Conservation (phyloP, 176 grass and related monocot genomes). For the Lolium rigidum region DNA sequence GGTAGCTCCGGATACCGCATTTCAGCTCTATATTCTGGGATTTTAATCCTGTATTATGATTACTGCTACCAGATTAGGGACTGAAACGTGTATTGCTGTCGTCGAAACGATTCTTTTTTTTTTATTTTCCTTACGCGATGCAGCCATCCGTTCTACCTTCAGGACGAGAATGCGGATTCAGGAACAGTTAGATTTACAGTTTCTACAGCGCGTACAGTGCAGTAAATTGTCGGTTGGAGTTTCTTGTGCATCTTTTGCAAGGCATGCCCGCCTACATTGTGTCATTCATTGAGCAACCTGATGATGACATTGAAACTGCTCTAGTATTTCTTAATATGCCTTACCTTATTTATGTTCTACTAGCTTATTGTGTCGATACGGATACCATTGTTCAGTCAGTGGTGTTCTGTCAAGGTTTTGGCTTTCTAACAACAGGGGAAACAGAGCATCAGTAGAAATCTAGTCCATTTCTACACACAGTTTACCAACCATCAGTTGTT, state of each 20-base stretch:
- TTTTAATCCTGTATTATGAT: too few relatives aligned
- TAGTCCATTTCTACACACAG: background rate
- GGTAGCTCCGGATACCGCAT: background rate
- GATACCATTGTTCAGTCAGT: background rate
- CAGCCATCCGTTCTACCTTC: background rate
- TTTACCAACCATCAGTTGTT: too few relatives aligned
- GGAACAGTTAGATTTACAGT: background rate
- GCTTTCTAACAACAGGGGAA: background rate
- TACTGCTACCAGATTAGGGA: too few relatives aligned
- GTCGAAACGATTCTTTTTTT: too few relatives aligned
- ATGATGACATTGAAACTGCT: background rate
- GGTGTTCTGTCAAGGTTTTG: background rate
- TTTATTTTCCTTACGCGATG: background rate
- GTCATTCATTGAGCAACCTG: background rate
- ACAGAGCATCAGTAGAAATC: background rate
- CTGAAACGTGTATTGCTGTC: too few relatives aligned
- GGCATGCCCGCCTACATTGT: background rate
- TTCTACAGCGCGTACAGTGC: background rate
- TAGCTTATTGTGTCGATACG: too few relatives aligned
- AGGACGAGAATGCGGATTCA: background rate
- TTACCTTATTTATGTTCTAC: background rate
- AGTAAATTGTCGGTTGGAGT: background rate
- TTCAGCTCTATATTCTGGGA: background rate
- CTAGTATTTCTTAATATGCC: background rate
- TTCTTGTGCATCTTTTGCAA: background rate